Percentiles rank a stretch among this genome's conserved stretches.
These are phyloP conservation scores for Ajuga chamaepitys DNA, from an alignment of 257 asterid species.

Conservation along the genomic window DNA sequence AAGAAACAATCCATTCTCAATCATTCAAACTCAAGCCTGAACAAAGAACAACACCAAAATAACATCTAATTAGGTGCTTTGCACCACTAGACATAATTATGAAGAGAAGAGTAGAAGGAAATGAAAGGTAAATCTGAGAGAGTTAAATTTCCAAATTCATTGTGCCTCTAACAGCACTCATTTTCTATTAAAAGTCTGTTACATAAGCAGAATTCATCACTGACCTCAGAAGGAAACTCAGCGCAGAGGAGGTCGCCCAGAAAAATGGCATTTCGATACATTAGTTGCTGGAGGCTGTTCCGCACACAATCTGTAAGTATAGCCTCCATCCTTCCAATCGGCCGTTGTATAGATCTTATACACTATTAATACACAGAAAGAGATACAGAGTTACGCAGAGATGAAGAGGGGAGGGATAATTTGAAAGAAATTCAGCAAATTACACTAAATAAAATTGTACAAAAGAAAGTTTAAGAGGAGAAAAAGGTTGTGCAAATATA, in stretches of 20 bases:
- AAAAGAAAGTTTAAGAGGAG: background rate
- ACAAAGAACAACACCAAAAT: background rate
- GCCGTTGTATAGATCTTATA: slow-evolving; percentile 13
- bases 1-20: slow-evolving; percentile 1
- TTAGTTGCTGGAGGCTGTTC: slow-evolving; percentile 56
- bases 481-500: background rate
- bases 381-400: background rate
- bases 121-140: background rate
- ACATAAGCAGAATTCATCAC: slow-evolving; percentile 4
- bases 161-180: background rate
- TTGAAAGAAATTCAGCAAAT: slow-evolving; percentile 8
- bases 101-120: background rate
- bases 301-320: slow-evolving; percentile 61
- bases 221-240: slow-evolving; percentile 85
- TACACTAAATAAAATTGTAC: background rate
- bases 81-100: background rate
- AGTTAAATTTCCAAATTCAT: background rate
- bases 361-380: background rate
- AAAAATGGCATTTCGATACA: slow-evolving; percentile 83
- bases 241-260: slow-evolving; percentile 94
- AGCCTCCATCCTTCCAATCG: slow-evolving; percentile 51
- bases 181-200: background rate
- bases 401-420: background rate
- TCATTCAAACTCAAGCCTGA: slow-evolving; percentile 14
- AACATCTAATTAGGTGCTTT: background rate